Conservation (phyloP, 208 protist species). For the Naegleria fowleri region DNA sequence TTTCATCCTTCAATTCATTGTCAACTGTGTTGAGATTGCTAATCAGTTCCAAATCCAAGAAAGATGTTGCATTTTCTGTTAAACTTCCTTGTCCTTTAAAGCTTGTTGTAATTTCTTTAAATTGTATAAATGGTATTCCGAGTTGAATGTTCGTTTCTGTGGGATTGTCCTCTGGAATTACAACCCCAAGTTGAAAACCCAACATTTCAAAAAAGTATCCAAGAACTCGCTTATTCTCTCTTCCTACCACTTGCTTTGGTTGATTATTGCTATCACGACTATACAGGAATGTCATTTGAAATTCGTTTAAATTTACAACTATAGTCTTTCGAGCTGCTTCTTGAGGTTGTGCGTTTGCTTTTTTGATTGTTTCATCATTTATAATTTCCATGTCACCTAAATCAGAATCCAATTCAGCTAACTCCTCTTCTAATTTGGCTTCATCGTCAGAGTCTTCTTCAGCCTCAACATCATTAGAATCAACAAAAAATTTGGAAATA, state of each 20-base stretch:
- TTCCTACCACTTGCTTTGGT: not conserved
- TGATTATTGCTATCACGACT: constrained; percentile 3
- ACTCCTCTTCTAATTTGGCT: not conserved
- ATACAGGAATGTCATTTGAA: not conserved
- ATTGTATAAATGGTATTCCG: not conserved
- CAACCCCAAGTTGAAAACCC: not conserved
- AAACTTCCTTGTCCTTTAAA: not conserved
- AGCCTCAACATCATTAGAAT: not conserved
- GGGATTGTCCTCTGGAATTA: not conserved
- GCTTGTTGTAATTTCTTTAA: not conserved
- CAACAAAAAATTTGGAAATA: not conserved
- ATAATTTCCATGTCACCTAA: constrained; percentile 1
- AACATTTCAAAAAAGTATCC: constrained; percentile 14
- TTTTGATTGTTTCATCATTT: not conserved
- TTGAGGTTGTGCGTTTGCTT: not conserved
- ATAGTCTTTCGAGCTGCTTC: not conserved
- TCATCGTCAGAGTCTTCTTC: not conserved
- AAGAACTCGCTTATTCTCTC: not conserved
- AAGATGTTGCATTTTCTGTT: not conserved
- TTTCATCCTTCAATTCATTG: constrained; percentile 6
- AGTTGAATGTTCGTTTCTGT: not conserved
- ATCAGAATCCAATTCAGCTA: not conserved
- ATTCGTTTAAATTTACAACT: not conserved
- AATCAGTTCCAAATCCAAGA: not conserved
- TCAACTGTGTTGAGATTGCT: not conserved